Evolutionary conservation across 208 protist genomes (phyloP).

Genomic region (Crithidia bombi): DNA sequence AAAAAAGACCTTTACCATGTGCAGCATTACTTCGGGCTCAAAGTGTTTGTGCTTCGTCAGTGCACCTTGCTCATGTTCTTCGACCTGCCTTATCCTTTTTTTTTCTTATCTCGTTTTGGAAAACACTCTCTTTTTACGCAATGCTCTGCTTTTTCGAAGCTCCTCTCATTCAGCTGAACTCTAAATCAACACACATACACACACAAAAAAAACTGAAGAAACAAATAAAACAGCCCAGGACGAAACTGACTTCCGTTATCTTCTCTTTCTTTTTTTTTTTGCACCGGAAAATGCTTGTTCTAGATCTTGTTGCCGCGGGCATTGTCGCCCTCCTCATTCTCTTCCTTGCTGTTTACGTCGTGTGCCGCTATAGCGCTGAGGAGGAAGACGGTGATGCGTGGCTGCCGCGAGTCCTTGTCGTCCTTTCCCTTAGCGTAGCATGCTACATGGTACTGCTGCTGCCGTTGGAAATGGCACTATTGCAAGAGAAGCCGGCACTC

Average conservation of each 20-base stretch:
- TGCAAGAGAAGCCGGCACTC: conserved; percentile 27
- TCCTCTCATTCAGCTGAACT: too few species aligned
- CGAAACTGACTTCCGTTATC: too few species aligned
- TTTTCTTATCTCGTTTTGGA: too few species aligned
- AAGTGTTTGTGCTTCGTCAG: too few species aligned
- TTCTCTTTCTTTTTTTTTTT: conserved; percentile 27
- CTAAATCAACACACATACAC: too few species aligned
- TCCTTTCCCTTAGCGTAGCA: conserved; percentile 47
- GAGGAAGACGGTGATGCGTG: conserved; percentile 74
- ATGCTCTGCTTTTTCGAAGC: too few species aligned
- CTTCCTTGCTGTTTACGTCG: conserved; percentile 53
- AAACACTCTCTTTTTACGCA: too few species aligned
- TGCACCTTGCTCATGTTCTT: too few species aligned
- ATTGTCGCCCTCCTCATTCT: conserved; percentile 56
- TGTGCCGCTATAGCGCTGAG: conserved; percentile 51
- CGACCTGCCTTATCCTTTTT: too few species aligned
- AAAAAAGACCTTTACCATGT: too few species aligned
- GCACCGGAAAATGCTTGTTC: conserved; percentile 28
- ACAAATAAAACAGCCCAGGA: too few species aligned
- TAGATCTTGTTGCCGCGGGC: conserved; percentile 57
- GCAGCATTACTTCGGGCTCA: too few species aligned
- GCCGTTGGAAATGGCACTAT: conserved; percentile 90
- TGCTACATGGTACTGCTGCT: conserved; percentile 89
- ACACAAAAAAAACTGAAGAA: neutral
- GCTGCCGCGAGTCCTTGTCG: conserved; percentile 50